Evolutionary conservation across 331 rosid species (phyloP), one percentile per base, ranked within the genome.

Genomic region (Rosa hybrid): DNA sequence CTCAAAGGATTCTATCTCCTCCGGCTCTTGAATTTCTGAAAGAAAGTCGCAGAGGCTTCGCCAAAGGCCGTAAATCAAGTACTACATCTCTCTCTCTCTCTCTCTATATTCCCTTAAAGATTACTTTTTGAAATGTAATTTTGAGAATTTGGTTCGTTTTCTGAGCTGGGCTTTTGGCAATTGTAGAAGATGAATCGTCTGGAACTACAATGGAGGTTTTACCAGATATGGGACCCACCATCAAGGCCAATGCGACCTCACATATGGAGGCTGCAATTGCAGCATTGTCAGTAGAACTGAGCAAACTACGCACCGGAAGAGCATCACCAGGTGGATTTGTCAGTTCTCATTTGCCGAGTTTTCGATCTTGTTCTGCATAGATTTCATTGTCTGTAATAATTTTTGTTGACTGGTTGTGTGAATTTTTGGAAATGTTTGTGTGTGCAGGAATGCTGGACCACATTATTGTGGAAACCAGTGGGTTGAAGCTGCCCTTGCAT

Each of bases 371-470:
- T 3, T 62, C 39, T 34, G 39, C 39, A 34, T 34, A 34, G 56
- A 12, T 12, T 10, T 9, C 49, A 1, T 45, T 45, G 49, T 45
- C 10, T 8, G 49, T 25, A 25, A 25, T 57, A 39, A 62, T 25
- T 60, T 45, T 62, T 23, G 12, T 4, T 64, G 23, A 9, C 20
- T 20, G 16, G 5, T 57, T 46, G 6, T 80, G 67, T 56, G 65
- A 11, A 5, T 59, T 57, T n/a, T 80, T 20, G 41, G 44, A 50
- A 71, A 18, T 86, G 67, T 77, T 56, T 72, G 75, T 27, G 42
- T 30, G 42, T 79, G 75, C 90, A 93, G 99, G 98, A 85, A 91
- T 91, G 97, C 97, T 96, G 84, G 98, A 93, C 80, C 99, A 96
- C 78, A 90, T 96, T 78, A 88, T 96, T 71, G 97, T 93, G 74